Percentiles rank a stretch among this genome's conserved stretches.
Conservation (phyloP, 2,329 filamentous ascomycete species). For the Elsinoe fawcettii region DNA sequence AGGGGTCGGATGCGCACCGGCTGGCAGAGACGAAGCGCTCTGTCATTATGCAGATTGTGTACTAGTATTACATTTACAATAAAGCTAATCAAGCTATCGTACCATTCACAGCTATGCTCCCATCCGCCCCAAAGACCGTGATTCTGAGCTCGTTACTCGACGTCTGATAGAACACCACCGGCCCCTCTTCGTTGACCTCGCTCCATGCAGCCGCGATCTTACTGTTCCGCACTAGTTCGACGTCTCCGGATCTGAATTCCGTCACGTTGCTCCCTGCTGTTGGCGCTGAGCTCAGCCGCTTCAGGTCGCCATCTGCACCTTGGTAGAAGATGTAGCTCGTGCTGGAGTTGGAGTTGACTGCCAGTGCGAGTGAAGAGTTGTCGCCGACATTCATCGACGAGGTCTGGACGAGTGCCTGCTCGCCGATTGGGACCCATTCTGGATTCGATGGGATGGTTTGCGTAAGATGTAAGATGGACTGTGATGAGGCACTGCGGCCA, state of each 20-base stretch:
- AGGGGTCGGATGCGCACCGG: too few relatives aligned
- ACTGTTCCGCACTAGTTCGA: neutral
- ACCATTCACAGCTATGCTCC: neutral
- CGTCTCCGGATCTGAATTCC: slow-evolving; percentile 1
- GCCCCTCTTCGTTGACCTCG: neutral
- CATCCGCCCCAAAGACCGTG: slow-evolving; percentile 6
- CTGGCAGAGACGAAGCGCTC: neutral
- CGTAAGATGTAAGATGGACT: neutral
- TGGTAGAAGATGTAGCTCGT: slow-evolving; percentile 9
- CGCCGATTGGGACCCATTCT: neutral
- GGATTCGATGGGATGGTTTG: neutral
- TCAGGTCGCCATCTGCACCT: slow-evolving; percentile 2
- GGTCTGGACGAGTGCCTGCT: neutral
- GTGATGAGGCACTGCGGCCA: neutral
- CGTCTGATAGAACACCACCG: slow-evolving; percentile 6
- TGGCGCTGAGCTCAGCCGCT: neutral
- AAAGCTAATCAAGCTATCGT: neutral
- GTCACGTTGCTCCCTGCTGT: neutral
- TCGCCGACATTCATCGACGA: neutral
- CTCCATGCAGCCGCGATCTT: slow-evolving; percentile 2
- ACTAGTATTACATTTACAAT: neutral
- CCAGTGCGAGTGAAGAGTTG: neutral
- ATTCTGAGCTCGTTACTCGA: neutral
- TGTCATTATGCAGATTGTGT: neutral
- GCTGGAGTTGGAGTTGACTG: neutral